Percentiles rank a stretch among this genome's conserved stretches.
These are phyloP conservation scores for Scenedesmus sp. DNA, from an alignment of 163 green algal genomes.

Conservation along the genomic window DNA sequence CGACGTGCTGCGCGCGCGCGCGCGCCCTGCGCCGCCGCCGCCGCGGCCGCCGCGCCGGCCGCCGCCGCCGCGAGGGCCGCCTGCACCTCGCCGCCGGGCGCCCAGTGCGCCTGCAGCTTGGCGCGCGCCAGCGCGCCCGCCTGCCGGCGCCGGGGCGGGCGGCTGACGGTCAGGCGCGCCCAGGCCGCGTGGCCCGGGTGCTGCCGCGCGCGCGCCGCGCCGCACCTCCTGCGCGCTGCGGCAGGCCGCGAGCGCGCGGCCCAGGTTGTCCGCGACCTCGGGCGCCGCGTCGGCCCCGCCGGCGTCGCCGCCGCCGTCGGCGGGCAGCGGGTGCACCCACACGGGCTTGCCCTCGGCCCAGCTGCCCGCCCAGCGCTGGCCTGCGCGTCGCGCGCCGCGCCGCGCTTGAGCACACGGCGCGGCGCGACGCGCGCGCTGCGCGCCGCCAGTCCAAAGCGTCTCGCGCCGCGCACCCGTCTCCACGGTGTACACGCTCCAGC, in stretches of 20 bases:
- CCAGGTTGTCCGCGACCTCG: constrained; percentile 42
- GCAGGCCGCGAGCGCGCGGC: constrained; percentile 37
- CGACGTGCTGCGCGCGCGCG: constrained; percentile 55
- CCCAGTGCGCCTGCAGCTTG: constrained; percentile 64
- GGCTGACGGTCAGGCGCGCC: no score
- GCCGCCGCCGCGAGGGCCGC: constrained; percentile 41
- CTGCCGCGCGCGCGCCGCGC: no score
- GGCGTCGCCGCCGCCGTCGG: neutral
- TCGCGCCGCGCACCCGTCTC: constrained; percentile 54
- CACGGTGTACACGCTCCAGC: constrained; percentile 80
- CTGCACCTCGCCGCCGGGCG: constrained; percentile 52
- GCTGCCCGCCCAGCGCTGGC: constrained; percentile 63
- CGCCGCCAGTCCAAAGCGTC: neutral
- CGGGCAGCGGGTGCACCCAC: constrained; percentile 61
- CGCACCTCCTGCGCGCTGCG: constrained; percentile 45
- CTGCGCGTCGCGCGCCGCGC: constrained; percentile 32
- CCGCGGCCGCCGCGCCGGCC: constrained; percentile 43
- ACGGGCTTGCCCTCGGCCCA: constrained; percentile 67
- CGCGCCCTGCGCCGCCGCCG: constrained; percentile 49
- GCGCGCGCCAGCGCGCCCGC: constrained; percentile 40
- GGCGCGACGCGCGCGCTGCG: no score
- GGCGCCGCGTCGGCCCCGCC: neutral
- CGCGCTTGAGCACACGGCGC: no score
- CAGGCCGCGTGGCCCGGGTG: no score
- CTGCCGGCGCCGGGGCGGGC: constrained; percentile 44